Base-by-base conservation (phyloP, 148 eudicot genomes). In the Vaccinium corymbosum region DNA sequence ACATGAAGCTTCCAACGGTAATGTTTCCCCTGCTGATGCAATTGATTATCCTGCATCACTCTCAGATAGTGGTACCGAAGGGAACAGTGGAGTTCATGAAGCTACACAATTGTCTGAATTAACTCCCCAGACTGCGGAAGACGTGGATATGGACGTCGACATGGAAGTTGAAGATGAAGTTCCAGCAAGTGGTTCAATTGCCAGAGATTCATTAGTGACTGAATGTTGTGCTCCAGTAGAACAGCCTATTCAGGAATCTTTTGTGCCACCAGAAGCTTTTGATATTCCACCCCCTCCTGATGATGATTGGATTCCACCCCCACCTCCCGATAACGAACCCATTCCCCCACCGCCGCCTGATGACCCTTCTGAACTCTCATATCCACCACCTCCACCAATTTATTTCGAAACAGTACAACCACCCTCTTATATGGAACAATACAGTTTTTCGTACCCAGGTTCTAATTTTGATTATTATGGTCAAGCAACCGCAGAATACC, bases 301-400 rank as follows among this genome's bases (percentile, higher is more conserved):
- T 32, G 94, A 93, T 35, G 95, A 91, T 16, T 93, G 97, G 94
- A 86, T 96, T 79, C 98, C 98, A 5, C 99, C 99, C 7, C 99
- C 95, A 29, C 98, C 98, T 15, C 98, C 98, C 86, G 98, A 94
- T 82, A 85, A 89, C 73, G 98, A 94, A 86, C 94, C 86, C 29
- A 88, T 93, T 86, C 99, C 97, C 79, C 99, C 99, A 74, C 99
- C 99, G 29, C 99, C 99, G 16, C 97, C 99, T 66, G 97, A 92
- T 83, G 95, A 94, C 81, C 95, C 93, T 55, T 90, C 92, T 56
- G 98, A 91, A 84, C 81, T 90, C 66, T 80, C 85, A 32, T 84
- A 83, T 61, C 89, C 93, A 5, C 90, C 72, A 66, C 72, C 87
- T 74, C 89, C 86, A 1, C 85, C 93, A 25, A 80, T 93, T 76